Evolutionary conservation across 257 asterid genomes (phyloP), one percentile per base, ranked within the genome.

Genomic region (Linaria vulgaris): DNA sequence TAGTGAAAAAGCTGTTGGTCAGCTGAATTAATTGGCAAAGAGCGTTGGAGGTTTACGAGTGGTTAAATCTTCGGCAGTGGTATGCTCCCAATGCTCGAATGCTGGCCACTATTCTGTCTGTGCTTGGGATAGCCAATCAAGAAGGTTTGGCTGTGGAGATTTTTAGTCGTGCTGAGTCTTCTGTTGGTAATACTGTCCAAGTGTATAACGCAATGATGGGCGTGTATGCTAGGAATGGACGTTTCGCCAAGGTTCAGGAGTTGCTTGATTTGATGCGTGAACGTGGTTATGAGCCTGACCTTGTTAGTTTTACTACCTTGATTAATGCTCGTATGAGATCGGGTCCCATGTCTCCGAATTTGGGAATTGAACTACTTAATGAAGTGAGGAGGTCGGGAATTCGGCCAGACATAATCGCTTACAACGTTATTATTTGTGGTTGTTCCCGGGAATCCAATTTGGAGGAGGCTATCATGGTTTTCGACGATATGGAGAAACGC

Each of bases 181-280:
- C 66, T 27, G 76, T 69, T 50, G 88, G 86, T 1, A 68, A 79
- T 57, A 87, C 95, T 0, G 95, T 89, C 39, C 99, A 92, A 72
- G 97, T 92, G 34, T 89, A 92, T 68, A 92, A 92, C 44, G 94
- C 99, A 5, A 89, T 89, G 90, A 89, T 92, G 99, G 99, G 97
- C 6, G 97, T 92, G 68, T 87, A 89, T 46, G 99, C 96, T 43
- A 74, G 97, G 68, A 89, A 75, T 73, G 96, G 96, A 8, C 77
- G 77, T 56, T 89, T 89, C 79, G 27, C 76, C 9, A 84, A 80
- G 74, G 97, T 89, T 66, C 82, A 87, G 59, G 84, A 84, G 72
- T 57, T 92, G 86, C 96, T 92, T 60, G 72, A 74, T 68, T 80
- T 89, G 81, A 92, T 92, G 95, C 85, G 90, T 12, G 70, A 75